Evolutionary conservation across 1,284 basidiomycete species (phyloP).

Genomic region (Psilocybe mexicana): DNA sequence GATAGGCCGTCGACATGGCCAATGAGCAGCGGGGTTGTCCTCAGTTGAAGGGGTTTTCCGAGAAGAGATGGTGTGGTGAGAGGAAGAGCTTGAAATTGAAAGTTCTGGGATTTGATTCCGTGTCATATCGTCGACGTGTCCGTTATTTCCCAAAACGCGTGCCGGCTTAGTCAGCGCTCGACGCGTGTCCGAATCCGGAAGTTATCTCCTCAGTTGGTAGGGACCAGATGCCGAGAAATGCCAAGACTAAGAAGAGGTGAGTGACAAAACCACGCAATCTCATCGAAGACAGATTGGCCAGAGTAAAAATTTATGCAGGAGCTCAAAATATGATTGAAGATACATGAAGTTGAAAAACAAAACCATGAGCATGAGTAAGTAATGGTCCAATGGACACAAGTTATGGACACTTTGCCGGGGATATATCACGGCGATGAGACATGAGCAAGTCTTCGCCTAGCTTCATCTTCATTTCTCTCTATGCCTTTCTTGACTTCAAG

Average conservation of each 20-base stretch:
- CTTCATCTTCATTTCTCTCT: conserved; percentile 51
- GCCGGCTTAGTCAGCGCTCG: conserved; percentile 22
- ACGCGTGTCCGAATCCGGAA: conserved; percentile 18
- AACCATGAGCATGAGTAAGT: no score
- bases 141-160: conserved; percentile 15
- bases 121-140: conserved; percentile 22
- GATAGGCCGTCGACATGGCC: conserved; percentile 67
- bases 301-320: background rate
- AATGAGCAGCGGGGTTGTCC: conserved; percentile 8
- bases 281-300: background rate
- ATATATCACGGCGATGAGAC: background rate
- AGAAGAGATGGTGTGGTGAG: conserved; percentile 4
- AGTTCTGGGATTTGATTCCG: background rate
- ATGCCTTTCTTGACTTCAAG: conserved; percentile 55
- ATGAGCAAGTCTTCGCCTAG: conserved; percentile 29
- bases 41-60: conserved; percentile 6
- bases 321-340: no score
- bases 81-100: conserved; percentile 1
- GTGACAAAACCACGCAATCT: background rate
- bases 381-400: background rate
- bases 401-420: background rate
- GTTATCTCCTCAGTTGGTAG: conserved; percentile 17
- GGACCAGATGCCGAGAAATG: background rate
- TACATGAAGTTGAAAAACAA: no score
- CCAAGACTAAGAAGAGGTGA: background rate